Evolutionary conservation across 139 green algal genomes (phyloP).

Genomic region (Raphidocelis subcapitata): DNA sequence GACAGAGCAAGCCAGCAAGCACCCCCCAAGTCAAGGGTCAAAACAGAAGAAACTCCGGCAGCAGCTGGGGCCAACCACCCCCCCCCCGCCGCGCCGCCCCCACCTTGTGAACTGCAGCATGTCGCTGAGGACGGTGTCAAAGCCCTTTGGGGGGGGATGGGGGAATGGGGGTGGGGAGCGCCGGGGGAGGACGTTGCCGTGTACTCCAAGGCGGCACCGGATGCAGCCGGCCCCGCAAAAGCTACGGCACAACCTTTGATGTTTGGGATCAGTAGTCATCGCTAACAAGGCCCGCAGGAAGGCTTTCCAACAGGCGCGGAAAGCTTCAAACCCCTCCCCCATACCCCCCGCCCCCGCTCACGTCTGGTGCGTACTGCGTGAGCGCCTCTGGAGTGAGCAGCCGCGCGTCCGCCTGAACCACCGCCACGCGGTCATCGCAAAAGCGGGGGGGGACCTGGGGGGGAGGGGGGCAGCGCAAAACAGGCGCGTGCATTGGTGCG

Average conservation of each 20-base stretch:
- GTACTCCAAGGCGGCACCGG: too few species aligned
- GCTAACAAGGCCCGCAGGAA: too few species aligned
- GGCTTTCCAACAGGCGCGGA: too few species aligned
- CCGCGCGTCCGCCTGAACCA: slow-evolving; percentile 68
- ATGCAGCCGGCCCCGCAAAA: not conserved
- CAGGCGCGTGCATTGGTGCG: not conserved
- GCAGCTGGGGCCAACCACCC: too few species aligned
- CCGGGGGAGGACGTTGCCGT: too few species aligned
- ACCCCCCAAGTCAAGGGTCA: too few species aligned
- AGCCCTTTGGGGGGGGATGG: slow-evolving; percentile 32
- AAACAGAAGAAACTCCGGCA: too few species aligned
- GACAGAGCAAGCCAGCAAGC: too few species aligned
- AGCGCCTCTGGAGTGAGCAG: slow-evolving; percentile 54
- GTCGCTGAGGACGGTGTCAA: slow-evolving; percentile 75
- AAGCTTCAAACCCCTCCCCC: too few species aligned
- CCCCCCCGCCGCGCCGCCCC: not conserved
- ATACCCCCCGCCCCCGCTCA: too few species aligned
- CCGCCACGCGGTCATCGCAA: slow-evolving; percentile 65
- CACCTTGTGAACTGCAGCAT: slow-evolving; percentile 80
- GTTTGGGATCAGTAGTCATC: too few species aligned
- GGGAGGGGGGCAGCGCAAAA: not conserved
- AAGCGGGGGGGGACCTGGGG: slow-evolving; percentile 25
- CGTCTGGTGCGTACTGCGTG: slow-evolving; percentile 37
- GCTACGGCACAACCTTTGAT: not conserved
- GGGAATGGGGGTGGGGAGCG: too few species aligned